Percentiles rank a stretch among this genome's conserved stretches.
These are phyloP conservation scores for Fagopyrum esculentum DNA, from an alignment of 148 eudicot genomes.

Conservation along the genomic window DNA sequence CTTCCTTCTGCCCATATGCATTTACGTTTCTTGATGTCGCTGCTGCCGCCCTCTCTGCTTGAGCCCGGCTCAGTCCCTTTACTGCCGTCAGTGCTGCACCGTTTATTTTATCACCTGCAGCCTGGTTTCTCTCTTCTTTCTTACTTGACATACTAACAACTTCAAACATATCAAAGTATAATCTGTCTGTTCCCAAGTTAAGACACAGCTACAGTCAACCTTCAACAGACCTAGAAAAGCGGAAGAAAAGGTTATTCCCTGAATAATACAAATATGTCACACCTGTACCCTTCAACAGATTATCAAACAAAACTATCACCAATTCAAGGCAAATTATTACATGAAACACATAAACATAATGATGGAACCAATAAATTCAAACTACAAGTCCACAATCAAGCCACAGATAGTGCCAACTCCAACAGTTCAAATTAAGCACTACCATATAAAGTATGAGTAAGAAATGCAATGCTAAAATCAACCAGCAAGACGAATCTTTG, in stretches of 20 bases:
- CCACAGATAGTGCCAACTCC: no score
- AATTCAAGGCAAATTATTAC: no score
- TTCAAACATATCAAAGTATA: background rate
- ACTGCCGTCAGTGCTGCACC: slow-evolving; percentile 84
- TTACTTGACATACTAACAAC: slow-evolving; percentile 36
- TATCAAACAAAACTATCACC: no score
- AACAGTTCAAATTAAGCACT: no score
- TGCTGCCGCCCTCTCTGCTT: slow-evolving; percentile 94
- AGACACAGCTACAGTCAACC: background rate
- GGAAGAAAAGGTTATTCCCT: background rate
- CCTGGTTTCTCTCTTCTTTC: slow-evolving; percentile 74
- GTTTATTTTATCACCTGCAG: slow-evolving; percentile 77
- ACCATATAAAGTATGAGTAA: no score
- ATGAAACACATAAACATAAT: no score
- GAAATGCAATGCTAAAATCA: no score
- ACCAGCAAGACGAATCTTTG: no score
- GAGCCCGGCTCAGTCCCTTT: slow-evolving; percentile 90
- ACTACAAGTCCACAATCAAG: no score
- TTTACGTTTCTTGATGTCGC: slow-evolving; percentile 91
- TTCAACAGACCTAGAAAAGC: background rate
- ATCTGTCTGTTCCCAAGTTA: background rate
- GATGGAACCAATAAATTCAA: no score
- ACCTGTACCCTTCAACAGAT: no score
- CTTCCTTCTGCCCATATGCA: slow-evolving; percentile 99
- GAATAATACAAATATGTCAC: background rate